Evolutionary conservation across 2,329 filamentous ascomycete genomes (phyloP).

Genomic region (Fusarium paranaense): DNA sequence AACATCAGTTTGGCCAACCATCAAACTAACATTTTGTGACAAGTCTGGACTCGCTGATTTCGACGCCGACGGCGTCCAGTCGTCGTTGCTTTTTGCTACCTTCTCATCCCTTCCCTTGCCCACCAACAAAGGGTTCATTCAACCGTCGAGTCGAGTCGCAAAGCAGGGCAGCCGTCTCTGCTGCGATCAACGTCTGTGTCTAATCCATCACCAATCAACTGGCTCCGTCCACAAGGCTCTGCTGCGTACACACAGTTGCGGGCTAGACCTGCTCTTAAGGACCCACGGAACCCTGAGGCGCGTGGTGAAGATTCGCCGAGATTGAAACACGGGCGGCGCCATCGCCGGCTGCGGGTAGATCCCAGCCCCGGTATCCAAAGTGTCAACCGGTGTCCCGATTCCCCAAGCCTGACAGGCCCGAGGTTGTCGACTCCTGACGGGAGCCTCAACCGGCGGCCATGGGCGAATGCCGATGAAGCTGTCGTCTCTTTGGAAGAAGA

Average conservation of each 20-base stretch:
- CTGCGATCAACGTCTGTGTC: neutral
- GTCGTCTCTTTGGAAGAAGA: neutral
- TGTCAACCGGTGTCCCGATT: neutral
- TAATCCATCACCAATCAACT: neutral
- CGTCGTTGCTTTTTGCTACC: slow-evolving; percentile 8
- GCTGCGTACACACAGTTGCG: neutral
- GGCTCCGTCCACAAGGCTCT: neutral
- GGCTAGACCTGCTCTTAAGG: neutral
- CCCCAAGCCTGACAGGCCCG: neutral
- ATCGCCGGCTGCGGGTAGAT: slow-evolving; percentile 5
- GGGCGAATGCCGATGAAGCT: neutral
- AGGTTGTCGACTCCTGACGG: neutral
- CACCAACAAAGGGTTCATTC: slow-evolving; percentile 1
- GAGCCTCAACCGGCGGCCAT: neutral
- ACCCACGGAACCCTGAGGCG: neutral
- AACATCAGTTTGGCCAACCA: slow-evolving; percentile 1
- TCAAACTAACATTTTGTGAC: slow-evolving; percentile 6
- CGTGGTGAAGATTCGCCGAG: slow-evolving; percentile 3
- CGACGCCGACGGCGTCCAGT: neutral
- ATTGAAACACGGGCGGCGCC: slow-evolving; percentile 10
- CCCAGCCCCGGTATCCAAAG: neutral
- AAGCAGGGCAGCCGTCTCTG: neutral
- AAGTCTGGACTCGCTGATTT: neutral
- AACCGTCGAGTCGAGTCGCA: neutral
- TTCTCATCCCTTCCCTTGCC: neutral